Evolutionary conservation across 2,329 filamentous ascomycete genomes (phyloP).

Genomic region (Cordyceps tenuipes): DNA sequence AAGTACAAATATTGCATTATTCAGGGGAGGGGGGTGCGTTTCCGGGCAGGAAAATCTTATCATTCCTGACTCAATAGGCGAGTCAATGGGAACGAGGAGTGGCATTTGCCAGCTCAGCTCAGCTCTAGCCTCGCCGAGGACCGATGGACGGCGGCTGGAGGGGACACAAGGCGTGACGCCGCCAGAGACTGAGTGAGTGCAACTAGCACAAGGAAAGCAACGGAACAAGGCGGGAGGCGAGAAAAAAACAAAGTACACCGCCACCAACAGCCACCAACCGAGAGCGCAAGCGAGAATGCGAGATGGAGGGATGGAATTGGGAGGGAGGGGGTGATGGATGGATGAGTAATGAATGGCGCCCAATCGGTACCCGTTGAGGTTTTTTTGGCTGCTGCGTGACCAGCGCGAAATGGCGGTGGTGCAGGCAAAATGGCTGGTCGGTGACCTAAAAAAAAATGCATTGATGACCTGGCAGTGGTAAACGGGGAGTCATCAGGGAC

Average conservation of each 20-base stretch:
- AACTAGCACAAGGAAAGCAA: neutral
- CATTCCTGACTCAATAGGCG: too few relatives aligned
- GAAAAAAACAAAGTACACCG: neutral
- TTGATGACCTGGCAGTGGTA: neutral
- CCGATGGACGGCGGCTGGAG: neutral
- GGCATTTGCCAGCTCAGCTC: neutral
- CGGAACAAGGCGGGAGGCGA: neutral
- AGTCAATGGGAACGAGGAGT: neutral
- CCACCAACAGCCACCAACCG: neutral
- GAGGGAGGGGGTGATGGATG: neutral
- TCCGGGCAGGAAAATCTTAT: too few relatives aligned
- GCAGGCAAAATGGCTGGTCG: neutral
- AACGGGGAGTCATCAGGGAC: neutral
- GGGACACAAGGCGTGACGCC: slow-evolving; percentile 2
- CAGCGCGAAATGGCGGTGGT: neutral
- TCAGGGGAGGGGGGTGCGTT: neutral
- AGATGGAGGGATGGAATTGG: neutral
- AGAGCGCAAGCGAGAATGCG: neutral
- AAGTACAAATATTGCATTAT: neutral
- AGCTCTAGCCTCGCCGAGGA: slow-evolving; percentile 1
- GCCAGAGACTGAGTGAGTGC: neutral
- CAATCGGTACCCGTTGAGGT: slow-evolving; percentile 2
- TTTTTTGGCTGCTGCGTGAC: neutral
- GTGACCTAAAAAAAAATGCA: neutral
- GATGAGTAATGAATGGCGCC: neutral